These are phyloP conservation scores for Linum lewisii DNA, from an alignment of 345 rosid genomes.

Conservation along the genomic window DNA sequence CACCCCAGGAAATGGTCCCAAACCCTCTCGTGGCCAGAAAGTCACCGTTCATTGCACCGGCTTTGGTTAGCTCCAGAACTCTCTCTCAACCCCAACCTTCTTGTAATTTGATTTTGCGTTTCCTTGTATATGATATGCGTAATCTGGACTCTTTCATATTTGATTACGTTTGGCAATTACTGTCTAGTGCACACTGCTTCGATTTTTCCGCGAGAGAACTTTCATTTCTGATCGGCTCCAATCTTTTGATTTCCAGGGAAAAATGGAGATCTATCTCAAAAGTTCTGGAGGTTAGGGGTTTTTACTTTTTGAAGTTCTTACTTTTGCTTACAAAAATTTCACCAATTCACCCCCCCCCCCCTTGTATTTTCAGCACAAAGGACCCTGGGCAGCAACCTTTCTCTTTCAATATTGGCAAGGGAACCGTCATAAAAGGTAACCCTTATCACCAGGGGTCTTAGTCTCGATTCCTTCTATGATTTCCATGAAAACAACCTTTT, in stretches of 20 bases:
- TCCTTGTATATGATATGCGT: not conserved
- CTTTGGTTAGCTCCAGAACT: constrained; percentile 31
- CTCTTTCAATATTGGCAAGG: constrained; percentile 72
- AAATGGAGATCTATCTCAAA: constrained; percentile 67
- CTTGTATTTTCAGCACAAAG: constrained; percentile 51
- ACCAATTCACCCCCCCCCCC: not conserved
- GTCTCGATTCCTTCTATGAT: no score
- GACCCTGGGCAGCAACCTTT: constrained; percentile 77
- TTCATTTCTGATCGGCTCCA: not conserved
- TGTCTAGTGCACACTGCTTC: not conserved
- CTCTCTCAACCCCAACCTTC: not conserved
- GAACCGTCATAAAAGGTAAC: constrained; percentile 70
- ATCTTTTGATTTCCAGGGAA: constrained; percentile 46
- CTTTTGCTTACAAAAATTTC: not conserved
- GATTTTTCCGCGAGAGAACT: not conserved
- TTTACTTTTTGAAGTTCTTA: not conserved
- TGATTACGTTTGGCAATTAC: not conserved
- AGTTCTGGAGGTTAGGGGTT: constrained; percentile 79
- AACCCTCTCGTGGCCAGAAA: constrained; percentile 48
- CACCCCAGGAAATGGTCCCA: constrained; percentile 46
- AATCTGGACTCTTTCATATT: not conserved
- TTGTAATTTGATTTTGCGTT: constrained; percentile 4
- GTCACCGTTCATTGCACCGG: constrained; percentile 75
- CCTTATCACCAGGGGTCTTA: no score
- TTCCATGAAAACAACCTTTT: no score